Conservation (phyloP, 139 green algal genomes). For the Chlorella sorokiniana region DNA sequence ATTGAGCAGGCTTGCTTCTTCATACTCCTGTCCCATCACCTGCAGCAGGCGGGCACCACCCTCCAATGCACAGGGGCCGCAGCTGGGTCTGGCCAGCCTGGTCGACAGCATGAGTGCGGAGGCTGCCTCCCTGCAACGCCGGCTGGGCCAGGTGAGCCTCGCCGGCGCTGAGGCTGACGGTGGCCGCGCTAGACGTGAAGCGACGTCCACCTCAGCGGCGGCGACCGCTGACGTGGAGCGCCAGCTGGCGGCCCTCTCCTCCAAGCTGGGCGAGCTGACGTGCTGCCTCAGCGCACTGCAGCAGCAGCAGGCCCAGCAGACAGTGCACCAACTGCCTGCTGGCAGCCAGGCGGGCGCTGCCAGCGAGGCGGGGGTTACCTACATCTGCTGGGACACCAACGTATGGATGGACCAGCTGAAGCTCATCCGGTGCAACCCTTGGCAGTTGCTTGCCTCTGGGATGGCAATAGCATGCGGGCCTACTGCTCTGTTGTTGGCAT, state of each 20-base stretch:
- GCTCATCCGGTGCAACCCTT: not conserved
- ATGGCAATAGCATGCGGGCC: no score
- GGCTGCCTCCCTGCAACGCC: slow-evolving; percentile 6
- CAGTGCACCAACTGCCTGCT: not conserved
- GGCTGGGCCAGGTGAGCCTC: not conserved
- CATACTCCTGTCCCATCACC: no score
- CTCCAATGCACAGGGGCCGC: not conserved
- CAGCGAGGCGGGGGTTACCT: not conserved
- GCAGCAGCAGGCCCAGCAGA: not conserved
- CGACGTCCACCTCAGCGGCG: not conserved
- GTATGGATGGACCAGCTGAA: not conserved
- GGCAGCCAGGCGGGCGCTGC: not conserved
- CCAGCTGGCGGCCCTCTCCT: slow-evolving; percentile 20
- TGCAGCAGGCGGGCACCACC: no score
- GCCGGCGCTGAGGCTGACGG: not conserved
- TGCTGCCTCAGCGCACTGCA: slow-evolving; percentile 9
- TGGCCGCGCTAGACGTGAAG: no score
- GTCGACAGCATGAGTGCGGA: slow-evolving; percentile 6
- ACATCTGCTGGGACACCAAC: slow-evolving; percentile 9
- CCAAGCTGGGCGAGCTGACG: slow-evolving; percentile 29
- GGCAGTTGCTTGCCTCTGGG: not conserved
- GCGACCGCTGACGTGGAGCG: not conserved
- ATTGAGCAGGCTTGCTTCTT: no score
- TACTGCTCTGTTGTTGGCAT: not conserved
- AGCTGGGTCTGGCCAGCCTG: slow-evolving; percentile 5